Conservation (phyloP, 2,329 filamentous ascomycete genomes). For the Diaporthe sp. region DNA sequence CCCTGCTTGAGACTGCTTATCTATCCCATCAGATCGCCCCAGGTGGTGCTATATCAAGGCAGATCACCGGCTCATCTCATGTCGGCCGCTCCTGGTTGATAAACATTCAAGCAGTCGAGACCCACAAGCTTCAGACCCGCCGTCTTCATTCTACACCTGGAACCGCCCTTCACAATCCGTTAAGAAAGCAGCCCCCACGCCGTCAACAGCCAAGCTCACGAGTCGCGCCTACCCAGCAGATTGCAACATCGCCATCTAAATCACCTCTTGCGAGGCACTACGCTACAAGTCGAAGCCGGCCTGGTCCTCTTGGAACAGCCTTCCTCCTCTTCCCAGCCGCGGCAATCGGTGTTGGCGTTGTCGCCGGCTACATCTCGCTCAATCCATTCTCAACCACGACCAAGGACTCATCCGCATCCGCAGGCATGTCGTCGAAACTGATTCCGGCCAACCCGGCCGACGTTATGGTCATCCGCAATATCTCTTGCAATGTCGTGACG, state of each 20-base stretch:
- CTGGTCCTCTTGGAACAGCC: conserved; percentile 34
- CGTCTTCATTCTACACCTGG: background rate
- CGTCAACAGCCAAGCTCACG: conserved; percentile 13
- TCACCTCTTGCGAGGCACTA: conserved; percentile 4
- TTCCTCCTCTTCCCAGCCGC: conserved; percentile 41
- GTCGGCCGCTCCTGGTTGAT: conserved; percentile 3
- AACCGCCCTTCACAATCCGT: background rate
- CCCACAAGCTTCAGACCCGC: conserved; percentile 28
- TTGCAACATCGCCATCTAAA: conserved; percentile 5
- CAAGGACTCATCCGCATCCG: conserved; percentile 8
- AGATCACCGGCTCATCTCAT: conserved; percentile 20
- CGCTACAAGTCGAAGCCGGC: conserved; percentile 19
- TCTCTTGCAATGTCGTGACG: conserved; percentile 84
- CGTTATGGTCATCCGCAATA: conserved; percentile 90
- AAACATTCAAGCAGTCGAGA: conserved; percentile 11
- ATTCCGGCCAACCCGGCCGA: conserved; percentile 80
- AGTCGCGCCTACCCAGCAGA: background rate
- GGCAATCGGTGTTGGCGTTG: conserved; percentile 36
- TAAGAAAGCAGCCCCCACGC: background rate
- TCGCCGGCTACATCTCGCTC: conserved; percentile 35
- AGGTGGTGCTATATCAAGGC: conserved; percentile 16
- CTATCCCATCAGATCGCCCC: background rate
- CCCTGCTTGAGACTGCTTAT: background rate
- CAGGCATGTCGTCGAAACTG: conserved; percentile 72
- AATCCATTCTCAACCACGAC: conserved; percentile 38